Conservation (phyloP, 306 rosid genomes). For the Malus sieversii region DNA sequence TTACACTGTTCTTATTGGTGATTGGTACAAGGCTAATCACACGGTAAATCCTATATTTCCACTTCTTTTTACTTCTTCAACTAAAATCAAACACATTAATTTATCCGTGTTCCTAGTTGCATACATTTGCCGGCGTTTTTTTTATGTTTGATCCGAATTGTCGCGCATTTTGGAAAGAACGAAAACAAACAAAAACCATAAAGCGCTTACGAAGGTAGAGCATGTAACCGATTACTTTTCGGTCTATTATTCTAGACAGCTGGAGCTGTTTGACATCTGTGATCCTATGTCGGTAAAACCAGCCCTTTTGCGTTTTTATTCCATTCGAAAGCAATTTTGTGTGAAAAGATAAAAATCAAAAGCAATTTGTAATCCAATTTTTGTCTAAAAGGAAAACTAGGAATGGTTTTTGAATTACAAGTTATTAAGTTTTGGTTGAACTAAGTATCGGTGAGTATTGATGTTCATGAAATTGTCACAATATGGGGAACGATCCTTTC, state of each 20-base stretch:
- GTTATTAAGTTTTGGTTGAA: too few species aligned
- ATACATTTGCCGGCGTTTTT: neutral
- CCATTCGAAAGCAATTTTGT: too few species aligned
- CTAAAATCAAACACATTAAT: neutral
- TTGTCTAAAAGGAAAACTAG: too few species aligned
- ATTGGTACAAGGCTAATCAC: conserved; percentile 87
- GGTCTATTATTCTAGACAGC: neutral
- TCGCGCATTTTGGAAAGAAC: neutral
- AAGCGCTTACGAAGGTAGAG: too few species aligned
- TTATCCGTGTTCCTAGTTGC: neutral
- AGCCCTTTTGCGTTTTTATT: too few species aligned
- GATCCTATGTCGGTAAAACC: conserved; percentile 6
- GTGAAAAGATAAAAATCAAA: too few species aligned
- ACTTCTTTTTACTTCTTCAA: neutral
- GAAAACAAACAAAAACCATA: neutral
- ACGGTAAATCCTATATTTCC: conserved; percentile 39
- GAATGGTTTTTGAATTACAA: too few species aligned
- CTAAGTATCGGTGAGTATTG: too few species aligned
- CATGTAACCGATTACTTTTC: neutral
- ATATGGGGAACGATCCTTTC: too few species aligned
- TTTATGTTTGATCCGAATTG: too few species aligned
- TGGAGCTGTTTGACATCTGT: neutral
- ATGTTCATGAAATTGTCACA: too few species aligned
- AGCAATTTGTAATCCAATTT: too few species aligned
- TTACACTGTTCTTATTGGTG: conserved; percentile 84